Conservation (phyloP, 2,329 filamentous ascomycete species). For the Arthrobotrys pseudoclavata region DNA sequence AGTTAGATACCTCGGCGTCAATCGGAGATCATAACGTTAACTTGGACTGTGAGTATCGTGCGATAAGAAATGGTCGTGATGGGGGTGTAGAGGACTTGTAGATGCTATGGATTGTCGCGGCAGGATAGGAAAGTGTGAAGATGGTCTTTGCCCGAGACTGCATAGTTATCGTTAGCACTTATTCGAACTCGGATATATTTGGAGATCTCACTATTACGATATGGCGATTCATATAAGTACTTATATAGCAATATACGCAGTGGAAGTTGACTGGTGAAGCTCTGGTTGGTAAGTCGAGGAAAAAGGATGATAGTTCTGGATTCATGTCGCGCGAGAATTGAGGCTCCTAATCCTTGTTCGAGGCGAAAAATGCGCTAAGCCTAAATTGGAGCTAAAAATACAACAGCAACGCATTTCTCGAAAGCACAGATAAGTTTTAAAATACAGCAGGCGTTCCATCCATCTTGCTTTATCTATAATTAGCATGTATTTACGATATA, state of each 20-base stretch:
- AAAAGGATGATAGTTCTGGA: not conserved
- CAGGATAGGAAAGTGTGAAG: not conserved
- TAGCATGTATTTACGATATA: too few relatives aligned
- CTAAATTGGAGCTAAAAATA: not conserved
- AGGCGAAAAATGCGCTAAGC: not conserved
- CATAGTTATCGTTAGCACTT: not conserved
- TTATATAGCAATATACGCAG: not conserved
- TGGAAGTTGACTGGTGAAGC: too few relatives aligned
- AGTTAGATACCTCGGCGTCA: not conserved
- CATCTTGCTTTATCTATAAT: too few relatives aligned
- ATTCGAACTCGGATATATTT: not conserved
- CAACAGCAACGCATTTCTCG: not conserved
- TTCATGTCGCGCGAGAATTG: not conserved
- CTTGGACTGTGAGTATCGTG: not conserved
- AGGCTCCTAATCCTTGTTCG: not conserved
- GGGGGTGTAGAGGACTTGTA: not conserved
- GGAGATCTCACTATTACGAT: not conserved
- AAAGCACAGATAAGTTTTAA: too few relatives aligned
- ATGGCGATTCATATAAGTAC: not conserved
- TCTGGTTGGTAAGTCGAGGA: not conserved
- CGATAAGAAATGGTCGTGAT: not conserved
- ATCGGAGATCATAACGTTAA: not conserved
- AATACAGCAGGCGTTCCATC: too few relatives aligned
- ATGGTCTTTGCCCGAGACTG: not conserved
- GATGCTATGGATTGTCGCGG: not conserved